Percentiles rank a stretch among this genome's conserved stretches.
Evolutionary conservation across 169 alveolate species (phyloP).

Genomic region (Eimeria acervulina): DNA sequence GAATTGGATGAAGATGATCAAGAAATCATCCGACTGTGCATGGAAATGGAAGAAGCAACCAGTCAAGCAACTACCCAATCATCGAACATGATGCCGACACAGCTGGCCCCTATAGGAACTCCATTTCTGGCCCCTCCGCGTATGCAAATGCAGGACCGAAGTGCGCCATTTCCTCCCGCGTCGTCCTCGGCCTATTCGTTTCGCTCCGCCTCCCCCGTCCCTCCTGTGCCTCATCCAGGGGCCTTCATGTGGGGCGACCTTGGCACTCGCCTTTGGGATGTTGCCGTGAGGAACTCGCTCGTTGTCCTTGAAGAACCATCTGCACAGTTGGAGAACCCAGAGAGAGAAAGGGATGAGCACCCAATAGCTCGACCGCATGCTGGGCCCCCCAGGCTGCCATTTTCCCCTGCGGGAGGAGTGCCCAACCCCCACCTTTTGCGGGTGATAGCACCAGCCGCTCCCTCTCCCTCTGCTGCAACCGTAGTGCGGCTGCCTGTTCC

Average conservation of each 20-base stretch:
- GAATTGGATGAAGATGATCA: background rate
- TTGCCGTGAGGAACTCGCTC: background rate
- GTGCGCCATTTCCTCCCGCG: background rate
- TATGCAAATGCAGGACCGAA: background rate
- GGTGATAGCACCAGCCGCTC: background rate
- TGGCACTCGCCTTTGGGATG: background rate
- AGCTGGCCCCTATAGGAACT: background rate
- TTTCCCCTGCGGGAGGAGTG: too few relatives aligned
- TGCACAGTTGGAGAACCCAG: background rate
- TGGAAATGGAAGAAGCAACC: background rate
- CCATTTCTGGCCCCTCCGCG: background rate
- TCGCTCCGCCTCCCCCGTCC: background rate
- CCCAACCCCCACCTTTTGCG: too few relatives aligned
- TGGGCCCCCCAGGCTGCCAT: background rate
- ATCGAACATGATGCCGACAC: background rate
- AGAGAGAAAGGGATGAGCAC: background rate
- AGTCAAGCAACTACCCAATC: background rate
- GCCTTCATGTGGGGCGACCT: background rate
- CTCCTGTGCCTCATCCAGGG: slow-evolving; percentile 37
- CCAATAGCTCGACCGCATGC: background rate
- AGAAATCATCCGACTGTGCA: background rate
- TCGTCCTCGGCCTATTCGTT: background rate
- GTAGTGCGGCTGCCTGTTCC: background rate
- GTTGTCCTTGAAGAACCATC: background rate
- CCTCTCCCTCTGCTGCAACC: background rate